Conservation (phyloP, 768 basidiomycete species). For the Lenzites betulinus region DNA sequence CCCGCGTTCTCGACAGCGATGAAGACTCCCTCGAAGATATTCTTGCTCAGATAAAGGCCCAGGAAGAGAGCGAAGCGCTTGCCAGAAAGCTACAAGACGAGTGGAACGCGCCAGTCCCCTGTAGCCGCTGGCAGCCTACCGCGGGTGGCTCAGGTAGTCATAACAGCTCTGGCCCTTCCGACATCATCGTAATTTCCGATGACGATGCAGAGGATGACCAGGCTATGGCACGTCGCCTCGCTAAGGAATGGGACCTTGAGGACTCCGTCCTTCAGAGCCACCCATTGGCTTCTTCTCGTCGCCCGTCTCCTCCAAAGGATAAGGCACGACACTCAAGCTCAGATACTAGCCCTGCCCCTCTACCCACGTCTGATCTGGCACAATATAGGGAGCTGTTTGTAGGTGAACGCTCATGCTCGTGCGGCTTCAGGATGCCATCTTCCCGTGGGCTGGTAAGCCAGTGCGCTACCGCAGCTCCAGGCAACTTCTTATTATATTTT, state of each 20-base stretch:
- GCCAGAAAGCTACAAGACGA: slow-evolving; percentile 40
- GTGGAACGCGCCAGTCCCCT: slow-evolving; percentile 24
- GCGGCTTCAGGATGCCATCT: slow-evolving; percentile 37
- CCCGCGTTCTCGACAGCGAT: slow-evolving; percentile 34
- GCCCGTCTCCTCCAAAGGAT: slow-evolving; percentile 10
- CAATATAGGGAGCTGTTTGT: slow-evolving; percentile 41
- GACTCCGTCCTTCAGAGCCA: slow-evolving; percentile 9
- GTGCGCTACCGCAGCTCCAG: slow-evolving; percentile 14
- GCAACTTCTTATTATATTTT: slow-evolving; percentile 18
- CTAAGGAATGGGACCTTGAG: slow-evolving; percentile 41
- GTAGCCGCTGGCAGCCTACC: background rate
- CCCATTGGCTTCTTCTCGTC: slow-evolving; percentile 16
- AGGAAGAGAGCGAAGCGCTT: slow-evolving; percentile 45
- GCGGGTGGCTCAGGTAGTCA: slow-evolving; percentile 4
- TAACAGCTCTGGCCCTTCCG: background rate
- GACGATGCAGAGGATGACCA: slow-evolving; percentile 38
- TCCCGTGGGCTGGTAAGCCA: slow-evolving; percentile 44
- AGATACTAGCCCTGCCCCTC: slow-evolving; percentile 4
- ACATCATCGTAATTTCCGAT: slow-evolving; percentile 9
- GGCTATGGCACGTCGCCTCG: slow-evolving; percentile 41
- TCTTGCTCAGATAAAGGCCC: slow-evolving; percentile 43
- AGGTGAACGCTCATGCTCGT: slow-evolving; percentile 40
- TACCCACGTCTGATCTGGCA: slow-evolving; percentile 24
- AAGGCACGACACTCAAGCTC: background rate
- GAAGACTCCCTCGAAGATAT: slow-evolving; percentile 44